A percentile compares a stretch with the other conserved stretches of the same genome.
phyloP scores from a whole-genome alignment of 2,329 filamentous ascomycete genomes.

The Stenocarpella maydis region DNA sequence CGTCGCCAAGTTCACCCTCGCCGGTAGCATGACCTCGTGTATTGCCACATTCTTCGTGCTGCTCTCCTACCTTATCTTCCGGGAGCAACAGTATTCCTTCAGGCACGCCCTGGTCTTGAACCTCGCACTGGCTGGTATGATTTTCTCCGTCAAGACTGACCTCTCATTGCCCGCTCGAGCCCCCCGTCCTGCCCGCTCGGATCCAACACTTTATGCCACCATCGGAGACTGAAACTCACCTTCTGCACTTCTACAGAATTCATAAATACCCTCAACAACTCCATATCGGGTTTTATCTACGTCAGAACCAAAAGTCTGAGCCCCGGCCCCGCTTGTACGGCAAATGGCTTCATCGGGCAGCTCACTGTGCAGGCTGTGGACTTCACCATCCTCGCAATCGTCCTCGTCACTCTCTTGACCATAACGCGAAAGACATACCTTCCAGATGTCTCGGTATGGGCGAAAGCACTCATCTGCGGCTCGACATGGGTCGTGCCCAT shows the following conservation, averaged over 20 bases:
- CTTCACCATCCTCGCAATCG: conserved; percentile 54
- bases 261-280: conserved; percentile 53
- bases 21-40: conserved; percentile 36
- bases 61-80: conserved; percentile 31
- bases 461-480: conserved; percentile 46
- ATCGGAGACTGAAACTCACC: neutral
- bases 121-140: conserved; percentile 38
- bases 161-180: neutral
- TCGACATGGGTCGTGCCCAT: conserved; percentile 51
- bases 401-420: conserved; percentile 43
- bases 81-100: conserved; percentile 36
- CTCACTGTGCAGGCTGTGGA: conserved; percentile 54
- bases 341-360: conserved; percentile 55
- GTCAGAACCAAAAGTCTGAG: conserved; percentile 41
- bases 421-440: conserved; percentile 44
- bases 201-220: neutral
- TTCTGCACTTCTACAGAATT: conserved; percentile 43
- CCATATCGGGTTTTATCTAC: conserved; percentile 49
- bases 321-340: conserved; percentile 46
- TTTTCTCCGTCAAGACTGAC: neutral
- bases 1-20: conserved; percentile 32
- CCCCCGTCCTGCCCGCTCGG: neutral
- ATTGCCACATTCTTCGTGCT: conserved; percentile 34
- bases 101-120: conserved; percentile 40
- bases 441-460: conserved; percentile 41